Conservation (phyloP, 2,329 filamentous ascomycete species). For the Verruconis gallopava region DNA sequence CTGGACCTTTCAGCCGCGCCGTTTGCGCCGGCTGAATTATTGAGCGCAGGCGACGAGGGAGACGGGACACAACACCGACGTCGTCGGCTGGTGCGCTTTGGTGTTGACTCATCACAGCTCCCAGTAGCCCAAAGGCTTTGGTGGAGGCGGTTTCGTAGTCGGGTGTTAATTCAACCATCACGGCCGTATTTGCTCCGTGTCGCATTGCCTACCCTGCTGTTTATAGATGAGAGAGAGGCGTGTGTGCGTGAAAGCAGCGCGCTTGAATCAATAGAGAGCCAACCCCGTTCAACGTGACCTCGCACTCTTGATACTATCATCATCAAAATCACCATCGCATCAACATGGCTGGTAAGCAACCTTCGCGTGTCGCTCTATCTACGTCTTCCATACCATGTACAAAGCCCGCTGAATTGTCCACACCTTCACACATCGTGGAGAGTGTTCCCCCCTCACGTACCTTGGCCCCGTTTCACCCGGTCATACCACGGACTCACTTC, state of each 20-base stretch:
- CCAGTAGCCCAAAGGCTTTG: no score
- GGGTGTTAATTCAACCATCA: no score
- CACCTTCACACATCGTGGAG: conserved; percentile 1
- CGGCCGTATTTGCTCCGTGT: not conserved
- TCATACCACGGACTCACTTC: not conserved
- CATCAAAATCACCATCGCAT: not conserved
- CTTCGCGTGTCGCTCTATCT: conserved; percentile 14
- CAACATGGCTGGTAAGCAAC: conserved; percentile 50
- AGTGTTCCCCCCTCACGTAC: conserved; percentile 4
- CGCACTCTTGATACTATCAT: conserved; percentile 11
- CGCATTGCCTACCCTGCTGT: not conserved
- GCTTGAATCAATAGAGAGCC: conserved; percentile 2
- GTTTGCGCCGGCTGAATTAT: no score
- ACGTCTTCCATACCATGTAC: no score
- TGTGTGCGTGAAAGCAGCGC: conserved; percentile 4
- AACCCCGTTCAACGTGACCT: not conserved
- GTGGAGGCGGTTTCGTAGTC: no score
- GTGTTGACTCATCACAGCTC: no score
- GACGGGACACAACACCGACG: no score
- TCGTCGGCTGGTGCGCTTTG: no score
- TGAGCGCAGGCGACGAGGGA: no score
- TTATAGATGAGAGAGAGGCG: conserved; percentile 5
- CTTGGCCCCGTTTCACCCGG: conserved; percentile 1
- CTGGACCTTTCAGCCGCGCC: no score
- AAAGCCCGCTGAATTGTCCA: no score